A percentile compares a stretch with the other conserved stretches of the same genome.
Conservation (phyloP, 73 alveolate genomes). For the Stentor roeselii region DNA sequence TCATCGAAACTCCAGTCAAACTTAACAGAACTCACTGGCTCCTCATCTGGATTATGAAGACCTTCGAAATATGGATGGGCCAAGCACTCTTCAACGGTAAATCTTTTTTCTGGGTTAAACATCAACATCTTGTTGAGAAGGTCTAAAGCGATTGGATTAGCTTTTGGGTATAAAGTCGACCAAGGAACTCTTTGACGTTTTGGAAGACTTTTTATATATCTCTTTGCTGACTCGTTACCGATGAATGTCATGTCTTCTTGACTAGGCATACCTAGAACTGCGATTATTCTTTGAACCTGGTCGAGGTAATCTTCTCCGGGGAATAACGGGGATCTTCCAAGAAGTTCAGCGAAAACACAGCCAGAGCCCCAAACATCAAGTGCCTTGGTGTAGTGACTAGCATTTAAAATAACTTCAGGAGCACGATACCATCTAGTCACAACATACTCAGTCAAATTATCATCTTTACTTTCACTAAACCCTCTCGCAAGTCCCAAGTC, state of each 20-base stretch:
- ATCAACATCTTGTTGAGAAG: slow-evolving; percentile 38
- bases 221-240: slow-evolving; percentile 62
- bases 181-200: not conserved
- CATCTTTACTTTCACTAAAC: not conserved
- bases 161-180: slow-evolving; percentile 33
- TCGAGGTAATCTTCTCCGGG: slow-evolving; percentile 63
- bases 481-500: slow-evolving; percentile 44
- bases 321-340: slow-evolving; percentile 73
- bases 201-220: slow-evolving; percentile 50
- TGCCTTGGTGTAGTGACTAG: slow-evolving; percentile 49
- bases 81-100: slow-evolving; percentile 51
- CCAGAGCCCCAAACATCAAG: slow-evolving; percentile 75
- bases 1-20: slow-evolving; percentile 89
- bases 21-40: slow-evolving; percentile 39
- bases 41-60: slow-evolving; percentile 25
- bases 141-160: slow-evolving; percentile 38
- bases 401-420: slow-evolving; percentile 71
- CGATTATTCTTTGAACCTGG: slow-evolving; percentile 44
- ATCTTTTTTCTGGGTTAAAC: slow-evolving; percentile 41
- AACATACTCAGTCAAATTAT: slow-evolving; percentile 52
- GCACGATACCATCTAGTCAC: slow-evolving; percentile 69
- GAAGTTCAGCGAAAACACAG: slow-evolving; percentile 69
- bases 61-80: slow-evolving; percentile 58
- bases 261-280: slow-evolving; percentile 69
- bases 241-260: slow-evolving; percentile 66